Evolutionary conservation across 352 stramenopile genomes (phyloP).

Genomic region (Phytopythium mirpurense): DNA sequence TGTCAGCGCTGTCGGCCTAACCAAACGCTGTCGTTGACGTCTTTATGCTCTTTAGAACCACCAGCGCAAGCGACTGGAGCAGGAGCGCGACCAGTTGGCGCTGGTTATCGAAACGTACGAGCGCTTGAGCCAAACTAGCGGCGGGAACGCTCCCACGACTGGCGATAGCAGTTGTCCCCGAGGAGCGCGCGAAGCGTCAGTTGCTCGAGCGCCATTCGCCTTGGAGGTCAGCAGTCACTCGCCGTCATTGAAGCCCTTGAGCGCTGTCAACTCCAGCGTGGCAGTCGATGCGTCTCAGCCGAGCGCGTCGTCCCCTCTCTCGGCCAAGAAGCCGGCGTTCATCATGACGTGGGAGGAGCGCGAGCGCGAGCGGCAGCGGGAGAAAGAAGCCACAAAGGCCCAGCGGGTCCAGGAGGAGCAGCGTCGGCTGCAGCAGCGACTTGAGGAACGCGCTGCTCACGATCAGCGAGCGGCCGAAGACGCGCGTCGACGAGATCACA

Average conservation of each 20-base stretch:
- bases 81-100: constrained; percentile 47
- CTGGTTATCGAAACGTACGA: constrained; percentile 50
- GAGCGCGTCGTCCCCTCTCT: constrained; percentile 8
- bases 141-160: not conserved
- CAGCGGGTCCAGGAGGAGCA: constrained; percentile 68
- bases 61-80: constrained; percentile 34
- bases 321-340: constrained; percentile 47
- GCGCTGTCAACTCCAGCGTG: not conserved
- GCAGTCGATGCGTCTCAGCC: not conserved
- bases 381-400: constrained; percentile 52
- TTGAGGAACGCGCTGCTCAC: constrained; percentile 21
- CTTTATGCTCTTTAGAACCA: constrained; percentile 19
- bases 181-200: not conserved
- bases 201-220: not conserved
- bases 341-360: constrained; percentile 75
- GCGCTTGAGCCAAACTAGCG: constrained; percentile 21
- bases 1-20: too few species aligned
- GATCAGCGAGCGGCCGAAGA: constrained; percentile 11
- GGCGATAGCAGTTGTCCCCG: constrained; percentile 7
- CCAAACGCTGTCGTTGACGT: not conserved
- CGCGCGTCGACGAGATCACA: not conserved
- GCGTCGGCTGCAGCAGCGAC: constrained; percentile 28
- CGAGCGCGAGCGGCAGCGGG: constrained; percentile 41
- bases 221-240: not conserved
- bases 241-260: not conserved